Percentiles rank a stretch among this genome's conserved stretches.
These are phyloP conservation scores for Beauveria bassiana DNA, from an alignment of 2,329 filamentous ascomycete species.

Conservation along the genomic window DNA sequence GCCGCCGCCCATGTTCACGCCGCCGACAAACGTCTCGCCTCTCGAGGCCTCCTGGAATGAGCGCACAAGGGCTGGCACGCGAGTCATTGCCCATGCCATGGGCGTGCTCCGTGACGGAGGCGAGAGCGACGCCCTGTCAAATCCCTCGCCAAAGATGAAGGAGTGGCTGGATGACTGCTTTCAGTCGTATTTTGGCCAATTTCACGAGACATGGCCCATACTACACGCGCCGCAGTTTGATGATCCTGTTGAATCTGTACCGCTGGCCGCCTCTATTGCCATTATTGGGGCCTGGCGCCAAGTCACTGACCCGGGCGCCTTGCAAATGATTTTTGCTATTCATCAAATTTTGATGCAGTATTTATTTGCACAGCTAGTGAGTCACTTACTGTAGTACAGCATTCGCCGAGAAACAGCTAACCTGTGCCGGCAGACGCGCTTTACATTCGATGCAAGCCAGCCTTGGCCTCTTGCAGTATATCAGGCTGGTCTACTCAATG, in stretches of 20 bases:
- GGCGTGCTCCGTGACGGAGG: background rate
- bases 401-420: background rate
- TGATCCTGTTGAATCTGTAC: constrained; percentile 20
- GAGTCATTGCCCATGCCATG: constrained; percentile 8
- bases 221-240: constrained; percentile 30
- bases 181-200: constrained; percentile 29
- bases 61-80: background rate
- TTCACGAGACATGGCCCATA: constrained; percentile 35
- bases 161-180: constrained; percentile 17
- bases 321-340: constrained; percentile 7
- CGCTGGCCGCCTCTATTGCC: constrained; percentile 22
- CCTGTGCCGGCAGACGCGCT: background rate
- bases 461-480: constrained; percentile 7
- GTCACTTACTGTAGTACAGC: background rate
- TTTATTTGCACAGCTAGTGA: constrained; percentile 6
- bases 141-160: constrained; percentile 12
- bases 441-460: constrained; percentile 5
- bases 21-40: background rate
- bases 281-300: constrained; percentile 34
- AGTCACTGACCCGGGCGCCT: constrained; percentile 15
- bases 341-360: constrained; percentile 9
- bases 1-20: background rate
- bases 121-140: constrained; percentile 5
- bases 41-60: constrained; percentile 2
- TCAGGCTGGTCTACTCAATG: constrained; percentile 4